Evolutionary conservation across 495 filamentous ascomycete genomes (phyloP), one percentile per base, ranked within the genome.

Genomic region (Ascobolus immersus): DNA sequence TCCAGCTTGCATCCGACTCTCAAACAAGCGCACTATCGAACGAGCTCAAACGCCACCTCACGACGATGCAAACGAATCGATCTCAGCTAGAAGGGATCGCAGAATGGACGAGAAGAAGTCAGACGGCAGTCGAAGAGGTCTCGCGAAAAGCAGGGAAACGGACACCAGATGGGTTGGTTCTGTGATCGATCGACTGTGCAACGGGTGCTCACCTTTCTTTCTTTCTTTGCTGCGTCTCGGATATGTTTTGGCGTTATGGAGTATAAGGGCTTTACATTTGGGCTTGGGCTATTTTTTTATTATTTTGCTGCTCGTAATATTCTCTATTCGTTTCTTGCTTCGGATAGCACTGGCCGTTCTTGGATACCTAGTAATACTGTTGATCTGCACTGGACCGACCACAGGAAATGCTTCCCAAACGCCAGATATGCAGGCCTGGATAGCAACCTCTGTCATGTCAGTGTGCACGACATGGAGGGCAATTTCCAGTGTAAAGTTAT

Each of bases 61-160:
- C 37, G 8, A 48, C 37, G n/a, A 48, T 48, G 45, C 39, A 48
- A 26, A 40, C 36, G 11, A 48, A 48, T 23, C 43, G 32, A 11
- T 40, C 36, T 14, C 24, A 41, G 35, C 25, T 45, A 17, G 43
- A 37, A 20, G 43, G 43, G n/a, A 28, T 45, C 17, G 21, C 29
- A 5, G 43, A 45, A 41, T 44, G 41, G 42, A 45, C 43, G 15
- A 37, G 33, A 17, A 41, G 24, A 25, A 40, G 42, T 8, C 44
- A 34, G 23, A 36, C 43, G 42, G 43, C 42, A 41, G 42, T 45
- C 37, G 43, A 45, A n/a, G 41, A 45, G 26, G 41, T 45, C 41
- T 44, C 44, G 21, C 34, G 37, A 21, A 35, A 32, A 2, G 42
- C 38, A 35, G 42, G 40, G 21, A 40, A 39, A 10, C 28, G 32